Percentiles rank a stretch among this genome's conserved stretches.
Conservation (phyloP, 106 monocot genomes). For the Dactylorhiza incarnata region DNA sequence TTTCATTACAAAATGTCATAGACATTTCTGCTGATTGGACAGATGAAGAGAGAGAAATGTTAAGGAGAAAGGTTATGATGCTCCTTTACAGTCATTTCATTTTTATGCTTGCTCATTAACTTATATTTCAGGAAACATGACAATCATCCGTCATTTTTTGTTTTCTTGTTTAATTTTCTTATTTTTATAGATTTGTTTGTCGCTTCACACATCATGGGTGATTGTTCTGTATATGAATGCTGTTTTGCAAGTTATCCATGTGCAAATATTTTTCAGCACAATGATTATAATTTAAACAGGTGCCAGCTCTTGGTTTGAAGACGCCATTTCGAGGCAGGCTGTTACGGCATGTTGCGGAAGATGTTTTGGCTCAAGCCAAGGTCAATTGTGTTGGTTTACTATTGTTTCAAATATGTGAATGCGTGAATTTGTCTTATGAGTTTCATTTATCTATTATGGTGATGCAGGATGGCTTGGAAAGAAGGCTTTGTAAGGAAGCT, state of each 20-base stretch:
- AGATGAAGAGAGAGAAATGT: conserved; percentile 79
- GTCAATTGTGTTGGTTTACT: conserved; percentile 19
- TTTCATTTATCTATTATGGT: not conserved
- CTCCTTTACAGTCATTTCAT: not conserved
- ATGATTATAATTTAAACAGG: conserved; percentile 32
- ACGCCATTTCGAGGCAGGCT: conserved; percentile 89
- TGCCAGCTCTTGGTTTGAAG: conserved; percentile 82
- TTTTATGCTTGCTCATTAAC: not conserved
- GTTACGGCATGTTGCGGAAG: conserved; percentile 79
- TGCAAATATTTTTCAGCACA: not conserved
- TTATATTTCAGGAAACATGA: not conserved
- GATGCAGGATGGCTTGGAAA: conserved; percentile 85
- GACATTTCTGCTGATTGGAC: conserved; percentile 97
- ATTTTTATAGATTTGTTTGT: not conserved
- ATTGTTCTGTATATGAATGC: not conserved
- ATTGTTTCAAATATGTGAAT: conserved; percentile 5
- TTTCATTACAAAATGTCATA: conserved; percentile 69
- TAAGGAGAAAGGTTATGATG: conserved; percentile 68
- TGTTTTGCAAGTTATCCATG: not conserved
- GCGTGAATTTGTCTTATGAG: not conserved
- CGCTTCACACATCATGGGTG: not conserved
- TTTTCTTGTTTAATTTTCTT: not conserved
- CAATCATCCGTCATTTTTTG: not conserved
- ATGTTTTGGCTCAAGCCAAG: conserved; percentile 74
- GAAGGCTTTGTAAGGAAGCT: conserved; percentile 92